Evolutionary conservation across 805 yeast species (phyloP).

Genomic region (Wickerhamiella shivajii): DNA sequence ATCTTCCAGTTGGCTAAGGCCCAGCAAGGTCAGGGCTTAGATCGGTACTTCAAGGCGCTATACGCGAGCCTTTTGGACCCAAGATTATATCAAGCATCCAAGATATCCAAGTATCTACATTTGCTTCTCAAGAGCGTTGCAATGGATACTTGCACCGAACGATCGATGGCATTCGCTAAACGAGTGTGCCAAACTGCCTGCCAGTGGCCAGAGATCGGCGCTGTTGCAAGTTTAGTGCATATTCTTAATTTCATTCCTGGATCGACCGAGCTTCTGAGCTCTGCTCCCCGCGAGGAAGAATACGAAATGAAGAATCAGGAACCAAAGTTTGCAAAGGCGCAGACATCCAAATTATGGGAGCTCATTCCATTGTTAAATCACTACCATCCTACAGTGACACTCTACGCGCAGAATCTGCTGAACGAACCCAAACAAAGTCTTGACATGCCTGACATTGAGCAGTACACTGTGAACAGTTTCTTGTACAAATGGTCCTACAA

Average conservation of each 20-base stretch:
- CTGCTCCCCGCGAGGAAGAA: slow-evolving; percentile 4
- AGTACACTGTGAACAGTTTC: slow-evolving; percentile 78
- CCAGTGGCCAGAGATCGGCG: slow-evolving; percentile 80
- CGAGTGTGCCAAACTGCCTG: slow-evolving; percentile 73
- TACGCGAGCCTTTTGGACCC: slow-evolving; percentile 83
- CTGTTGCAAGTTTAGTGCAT: slow-evolving; percentile 24
- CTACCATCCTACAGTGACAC: slow-evolving; percentile 82
- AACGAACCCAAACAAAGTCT: slow-evolving; percentile 28
- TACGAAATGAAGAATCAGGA: slow-evolving; percentile 87
- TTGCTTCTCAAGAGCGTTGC: slow-evolving; percentile 63
- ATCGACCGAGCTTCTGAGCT: slow-evolving; percentile 57
- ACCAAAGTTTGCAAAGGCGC: slow-evolving; percentile 84
- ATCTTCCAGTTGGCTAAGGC: slow-evolving; percentile 63
- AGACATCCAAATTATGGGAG: slow-evolving; percentile 77
- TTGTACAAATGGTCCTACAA: slow-evolving; percentile 90
- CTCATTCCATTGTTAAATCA: slow-evolving; percentile 55
- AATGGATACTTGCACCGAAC: slow-evolving; percentile 40
- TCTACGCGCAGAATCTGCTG: slow-evolving; percentile 57
- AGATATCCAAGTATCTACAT: slow-evolving; percentile 84
- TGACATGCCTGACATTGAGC: slow-evolving; percentile 77
- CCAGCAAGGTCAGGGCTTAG: slow-evolving; percentile 27
- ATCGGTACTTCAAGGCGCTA: slow-evolving; percentile 68
- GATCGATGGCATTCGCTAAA: slow-evolving; percentile 83
- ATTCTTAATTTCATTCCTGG: slow-evolving; percentile 40
- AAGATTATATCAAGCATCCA: slow-evolving; percentile 71